Evolutionary conservation across 2,329 filamentous ascomycete genomes (phyloP), one percentile per base, ranked within the genome.

Genomic region (Ascocoryne sarcoides): DNA sequence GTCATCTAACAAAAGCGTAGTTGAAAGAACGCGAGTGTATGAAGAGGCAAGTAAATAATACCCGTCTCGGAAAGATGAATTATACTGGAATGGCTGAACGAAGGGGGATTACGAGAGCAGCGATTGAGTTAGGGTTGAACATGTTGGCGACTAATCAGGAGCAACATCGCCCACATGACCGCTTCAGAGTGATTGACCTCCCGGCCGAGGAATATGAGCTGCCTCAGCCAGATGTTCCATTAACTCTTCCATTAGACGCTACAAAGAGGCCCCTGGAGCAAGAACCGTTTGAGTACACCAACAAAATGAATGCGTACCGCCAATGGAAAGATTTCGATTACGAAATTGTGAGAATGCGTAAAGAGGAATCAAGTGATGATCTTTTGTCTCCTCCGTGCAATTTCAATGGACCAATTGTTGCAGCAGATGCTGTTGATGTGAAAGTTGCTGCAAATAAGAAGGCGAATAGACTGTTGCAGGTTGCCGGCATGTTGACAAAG

Each of bases 101-200:
- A 34, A 36, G 56, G 28, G 56, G 56, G 7, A 50, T 56, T 8
- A 43, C 51, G 34, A 36, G 54, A 43, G 56, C 53, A 9, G 49
- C 53, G 12, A 51, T 55, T 32, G 49, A 58, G 36, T 39, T 55
- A 10, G 45, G 39, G 3, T 39, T 58, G 10, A 56, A 57, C 17
- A 37, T 53, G 2, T 23, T 57, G 5, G 50, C 49, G 4, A 48
- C 48, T 1, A 58, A 56, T 36, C 43, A 53, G 19, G 56, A 58
- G 31, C 56, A 58, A 32, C 50, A 53, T 33, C 47, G 56, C 7
- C 52, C 52, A 5, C 30, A 42, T 2, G 51, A 56, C 38, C 45
- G 48, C 10, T 57, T 56, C 33, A 44, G 56, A 15, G 37, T 43
- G 1, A 19, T 56, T 14, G 38, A 49, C 7, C 31, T 55, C 2